Conservation (phyloP, 192 early-diverging fungal genomes). For the Dissophora ornata region DNA sequence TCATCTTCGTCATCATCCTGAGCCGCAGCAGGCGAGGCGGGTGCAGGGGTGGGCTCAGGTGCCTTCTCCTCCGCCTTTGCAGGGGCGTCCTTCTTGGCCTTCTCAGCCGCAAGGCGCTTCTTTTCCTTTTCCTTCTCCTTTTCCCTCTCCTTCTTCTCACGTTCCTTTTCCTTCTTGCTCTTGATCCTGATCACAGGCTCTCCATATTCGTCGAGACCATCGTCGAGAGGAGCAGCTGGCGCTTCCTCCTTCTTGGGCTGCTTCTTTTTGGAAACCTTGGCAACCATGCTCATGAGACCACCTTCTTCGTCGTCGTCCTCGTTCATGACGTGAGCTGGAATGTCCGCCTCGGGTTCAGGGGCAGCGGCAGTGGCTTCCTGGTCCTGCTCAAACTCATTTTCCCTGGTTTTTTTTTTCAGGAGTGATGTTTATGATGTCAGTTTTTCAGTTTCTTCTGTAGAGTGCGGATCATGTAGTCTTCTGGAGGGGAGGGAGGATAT, state of each 20-base stretch:
- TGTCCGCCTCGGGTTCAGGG: constrained; percentile 21
- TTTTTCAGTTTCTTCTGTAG: too few species aligned
- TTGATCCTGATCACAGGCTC: constrained; percentile 65
- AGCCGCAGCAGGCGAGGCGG: constrained; percentile 37
- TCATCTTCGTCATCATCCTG: constrained; percentile 55
- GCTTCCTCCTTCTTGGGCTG: constrained; percentile 21
- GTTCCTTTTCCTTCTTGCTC: constrained; percentile 91
- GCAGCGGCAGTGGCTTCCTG: constrained; percentile 43
- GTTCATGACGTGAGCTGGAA: constrained; percentile 34
- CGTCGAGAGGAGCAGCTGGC: constrained; percentile 43
- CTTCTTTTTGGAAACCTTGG: constrained; percentile 59
- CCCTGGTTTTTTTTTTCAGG: constrained; percentile 53
- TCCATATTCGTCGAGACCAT: constrained; percentile 57
- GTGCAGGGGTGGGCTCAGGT: constrained; percentile 53
- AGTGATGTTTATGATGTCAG: too few species aligned
- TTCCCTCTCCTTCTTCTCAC: constrained; percentile 80
- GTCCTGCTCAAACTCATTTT: constrained; percentile 66
- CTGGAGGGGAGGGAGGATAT: too few species aligned
- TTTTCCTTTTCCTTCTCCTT: constrained; percentile 78
- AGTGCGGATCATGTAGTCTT: too few species aligned
- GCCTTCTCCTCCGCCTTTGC: constrained; percentile 51
- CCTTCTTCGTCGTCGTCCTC: constrained; percentile 75
- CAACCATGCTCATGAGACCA: constrained; percentile 70
- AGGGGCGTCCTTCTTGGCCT: constrained; percentile 54
- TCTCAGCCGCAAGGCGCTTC: constrained; percentile 59